Evolutionary conservation across 2,329 filamentous ascomycete genomes (phyloP).

Genomic region (Xylariaceae sp.): DNA sequence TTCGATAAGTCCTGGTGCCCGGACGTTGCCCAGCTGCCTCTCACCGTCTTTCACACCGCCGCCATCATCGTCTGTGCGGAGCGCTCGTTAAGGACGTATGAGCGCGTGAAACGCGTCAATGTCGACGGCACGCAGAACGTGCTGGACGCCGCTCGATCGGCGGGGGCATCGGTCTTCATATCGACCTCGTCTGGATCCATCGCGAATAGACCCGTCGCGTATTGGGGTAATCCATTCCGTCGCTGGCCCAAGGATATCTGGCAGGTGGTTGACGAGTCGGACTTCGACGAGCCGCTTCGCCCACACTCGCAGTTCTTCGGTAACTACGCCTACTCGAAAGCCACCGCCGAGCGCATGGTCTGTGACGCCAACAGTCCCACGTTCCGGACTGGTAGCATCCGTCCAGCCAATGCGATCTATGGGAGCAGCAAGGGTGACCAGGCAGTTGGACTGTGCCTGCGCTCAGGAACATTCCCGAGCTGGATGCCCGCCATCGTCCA

Average conservation of each 20-base stretch:
- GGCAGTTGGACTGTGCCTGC: constrained; percentile 28
- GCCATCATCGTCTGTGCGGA: constrained; percentile 38
- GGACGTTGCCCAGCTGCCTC: constrained; percentile 29
- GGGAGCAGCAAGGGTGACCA: constrained; percentile 37
- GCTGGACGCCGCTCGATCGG: constrained; percentile 31
- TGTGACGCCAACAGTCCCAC: constrained; percentile 21
- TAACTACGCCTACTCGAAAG: constrained; percentile 41
- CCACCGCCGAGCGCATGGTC: constrained; percentile 36
- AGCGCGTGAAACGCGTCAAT: constrained; percentile 35
- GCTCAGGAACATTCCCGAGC: constrained; percentile 28
- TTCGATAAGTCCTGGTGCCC: constrained; percentile 36
- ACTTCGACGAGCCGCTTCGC: constrained; percentile 29
- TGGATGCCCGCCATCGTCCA: constrained; percentile 40
- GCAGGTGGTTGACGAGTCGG: constrained; percentile 35
- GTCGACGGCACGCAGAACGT: constrained; percentile 38
- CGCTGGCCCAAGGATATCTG: constrained; percentile 29
- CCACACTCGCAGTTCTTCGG: constrained; percentile 32
- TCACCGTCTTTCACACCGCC: constrained; percentile 44
- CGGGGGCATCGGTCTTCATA: constrained; percentile 36
- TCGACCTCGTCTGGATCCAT: constrained; percentile 40
- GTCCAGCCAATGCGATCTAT: constrained; percentile 47
- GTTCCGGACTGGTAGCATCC: constrained; percentile 46
- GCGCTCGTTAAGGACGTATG: constrained; percentile 31
- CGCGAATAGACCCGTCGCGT: constrained; percentile 27
- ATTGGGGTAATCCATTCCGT: constrained; percentile 32